Conservation (phyloP, 805 yeast species). For the Torulaspora delbrueckii region DNA sequence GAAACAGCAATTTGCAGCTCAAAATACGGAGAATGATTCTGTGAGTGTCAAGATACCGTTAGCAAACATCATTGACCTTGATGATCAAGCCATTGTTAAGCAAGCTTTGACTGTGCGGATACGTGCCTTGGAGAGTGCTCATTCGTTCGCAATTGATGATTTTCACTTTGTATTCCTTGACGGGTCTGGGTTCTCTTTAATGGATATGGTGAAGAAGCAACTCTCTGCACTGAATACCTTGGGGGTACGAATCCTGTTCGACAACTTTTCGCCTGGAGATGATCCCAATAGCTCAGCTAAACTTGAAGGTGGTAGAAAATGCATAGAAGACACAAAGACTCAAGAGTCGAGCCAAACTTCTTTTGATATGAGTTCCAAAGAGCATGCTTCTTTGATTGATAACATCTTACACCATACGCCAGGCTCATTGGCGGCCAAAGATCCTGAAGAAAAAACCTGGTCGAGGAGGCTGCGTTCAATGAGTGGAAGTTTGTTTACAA, state of each 20-base stretch:
- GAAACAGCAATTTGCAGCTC: conserved; percentile 69
- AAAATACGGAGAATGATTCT: conserved; percentile 58
- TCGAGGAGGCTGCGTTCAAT: conserved; percentile 9
- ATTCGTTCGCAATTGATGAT: conserved; percentile 57
- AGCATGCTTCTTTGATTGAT: background rate
- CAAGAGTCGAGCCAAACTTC: background rate
- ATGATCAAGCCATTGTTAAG: conserved; percentile 52
- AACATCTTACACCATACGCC: background rate
- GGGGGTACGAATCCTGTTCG: conserved; percentile 6
- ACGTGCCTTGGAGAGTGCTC: conserved; percentile 54
- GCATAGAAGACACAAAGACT: background rate
- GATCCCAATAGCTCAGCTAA: background rate
- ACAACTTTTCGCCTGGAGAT: background rate
- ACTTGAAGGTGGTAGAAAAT: background rate
- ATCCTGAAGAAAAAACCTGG: conserved; percentile 3
- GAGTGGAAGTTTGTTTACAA: conserved; percentile 6
- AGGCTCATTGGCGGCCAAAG: background rate
- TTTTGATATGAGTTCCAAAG: background rate
- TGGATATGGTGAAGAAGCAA: conserved; percentile 37
- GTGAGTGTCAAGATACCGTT: conserved; percentile 76
- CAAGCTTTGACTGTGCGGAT: conserved; percentile 52
- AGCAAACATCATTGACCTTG: conserved; percentile 58
- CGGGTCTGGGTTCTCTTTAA: conserved; percentile 40
- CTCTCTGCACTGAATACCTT: conserved; percentile 10
- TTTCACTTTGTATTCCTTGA: conserved; percentile 65